Percentiles rank a stretch among this genome's conserved stretches.
Evolutionary conservation across 176 grass and related monocot genomes (phyloP).

Genomic region (Neostapfia colusana): DNA sequence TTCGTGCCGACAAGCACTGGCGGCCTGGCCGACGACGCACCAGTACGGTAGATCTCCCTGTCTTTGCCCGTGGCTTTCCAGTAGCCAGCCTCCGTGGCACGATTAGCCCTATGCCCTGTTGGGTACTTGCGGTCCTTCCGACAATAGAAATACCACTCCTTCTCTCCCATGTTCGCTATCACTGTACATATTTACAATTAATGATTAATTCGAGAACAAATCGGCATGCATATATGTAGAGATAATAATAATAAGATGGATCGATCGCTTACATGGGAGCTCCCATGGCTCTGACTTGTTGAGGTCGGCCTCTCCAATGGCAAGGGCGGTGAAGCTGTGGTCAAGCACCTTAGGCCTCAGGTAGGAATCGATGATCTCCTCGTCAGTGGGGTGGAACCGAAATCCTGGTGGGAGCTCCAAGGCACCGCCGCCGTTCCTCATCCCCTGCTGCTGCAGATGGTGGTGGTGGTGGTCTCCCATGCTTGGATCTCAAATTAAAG

Average conservation of each 20-base stretch:
- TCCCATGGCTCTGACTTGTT: conserved; percentile 83
- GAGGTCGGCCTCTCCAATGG: conserved; percentile 54
- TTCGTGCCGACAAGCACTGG: conserved; percentile 62
- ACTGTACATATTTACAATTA: neutral
- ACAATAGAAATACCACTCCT: conserved; percentile 60
- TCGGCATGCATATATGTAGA: too few relatives aligned
- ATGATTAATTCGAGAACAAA: too few relatives aligned
- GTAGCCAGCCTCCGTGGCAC: conserved; percentile 61
- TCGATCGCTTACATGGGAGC: conserved; percentile 47
- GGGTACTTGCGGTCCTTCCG: conserved; percentile 62
- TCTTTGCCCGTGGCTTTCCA: conserved; percentile 99
- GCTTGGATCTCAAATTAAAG: too few relatives aligned
- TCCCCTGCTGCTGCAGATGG: neutral
- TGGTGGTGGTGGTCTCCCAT: conserved; percentile 41
- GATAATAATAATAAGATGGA: too few relatives aligned
- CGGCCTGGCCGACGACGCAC: rapidly evolving
- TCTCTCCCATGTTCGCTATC: conserved; percentile 51
- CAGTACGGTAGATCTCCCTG: conserved; percentile 70
- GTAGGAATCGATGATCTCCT: conserved; percentile 70
- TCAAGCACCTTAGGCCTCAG: conserved; percentile 49
- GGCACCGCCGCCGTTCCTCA: neutral
- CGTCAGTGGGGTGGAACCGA: conserved; percentile 57
- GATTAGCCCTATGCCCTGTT: conserved; percentile 46
- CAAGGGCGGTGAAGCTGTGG: conserved; percentile 28
- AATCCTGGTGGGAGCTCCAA: conserved; percentile 55